phyloP scores from a whole-genome alignment of 2,329 filamentous ascomycete genomes.

The Emmonsia crescens region DNA sequence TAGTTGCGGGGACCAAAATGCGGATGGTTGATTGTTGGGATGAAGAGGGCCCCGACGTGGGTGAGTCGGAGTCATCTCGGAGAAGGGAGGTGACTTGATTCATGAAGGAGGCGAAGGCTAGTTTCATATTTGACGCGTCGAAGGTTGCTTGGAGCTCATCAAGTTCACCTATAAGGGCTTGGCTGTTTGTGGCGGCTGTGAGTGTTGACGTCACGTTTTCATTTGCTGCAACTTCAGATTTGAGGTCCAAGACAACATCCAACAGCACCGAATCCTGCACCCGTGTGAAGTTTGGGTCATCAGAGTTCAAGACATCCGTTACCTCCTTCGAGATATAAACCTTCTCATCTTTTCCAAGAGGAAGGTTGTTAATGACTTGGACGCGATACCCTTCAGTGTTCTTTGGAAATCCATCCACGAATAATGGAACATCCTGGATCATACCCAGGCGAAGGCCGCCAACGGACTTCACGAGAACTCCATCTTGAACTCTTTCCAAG shows the following conservation, averaged over 20 bases:
- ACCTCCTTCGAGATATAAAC: conserved; percentile 71
- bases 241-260: conserved; percentile 58
- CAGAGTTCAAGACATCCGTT: conserved; percentile 51
- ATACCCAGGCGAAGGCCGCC: conserved; percentile 46
- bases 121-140: conserved; percentile 23
- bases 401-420: conserved; percentile 12
- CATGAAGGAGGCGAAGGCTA: conserved; percentile 38
- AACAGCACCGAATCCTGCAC: conserved; percentile 62
- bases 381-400: conserved; percentile 42
- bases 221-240: conserved; percentile 19
- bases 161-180: conserved; percentile 12
- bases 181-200: conserved; percentile 15
- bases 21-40: conserved; percentile 25
- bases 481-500: conserved; percentile 48
- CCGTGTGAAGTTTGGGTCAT: conserved; percentile 74
- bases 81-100: conserved; percentile 42
- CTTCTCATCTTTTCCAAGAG: conserved; percentile 77
- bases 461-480: conserved; percentile 50
- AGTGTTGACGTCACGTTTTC: conserved; percentile 19
- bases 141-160: conserved; percentile 18
- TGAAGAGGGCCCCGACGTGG: conserved; percentile 21
- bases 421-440: conserved; percentile 35
- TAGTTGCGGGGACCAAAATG: conserved; percentile 37
- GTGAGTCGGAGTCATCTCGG: conserved; percentile 30
- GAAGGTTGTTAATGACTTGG: conserved; percentile 67